These are phyloP conservation scores for Candida arabinofermentans DNA, from an alignment of 805 yeast species.

Conservation along the genomic window DNA sequence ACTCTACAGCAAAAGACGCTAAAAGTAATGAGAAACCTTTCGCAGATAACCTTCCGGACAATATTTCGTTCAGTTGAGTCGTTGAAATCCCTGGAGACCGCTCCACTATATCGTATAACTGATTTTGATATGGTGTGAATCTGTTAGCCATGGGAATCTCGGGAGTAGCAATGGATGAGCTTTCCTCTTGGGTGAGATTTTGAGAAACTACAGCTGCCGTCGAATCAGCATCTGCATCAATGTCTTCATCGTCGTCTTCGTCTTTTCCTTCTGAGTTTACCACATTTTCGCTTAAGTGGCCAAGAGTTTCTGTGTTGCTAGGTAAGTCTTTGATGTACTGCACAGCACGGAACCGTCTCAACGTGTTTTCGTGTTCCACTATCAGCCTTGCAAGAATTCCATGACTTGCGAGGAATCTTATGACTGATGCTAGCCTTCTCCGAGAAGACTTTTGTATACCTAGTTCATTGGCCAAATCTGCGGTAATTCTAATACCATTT, in stretches of 20 bases:
- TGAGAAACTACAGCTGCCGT: background rate
- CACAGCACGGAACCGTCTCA: conserved; percentile 21
- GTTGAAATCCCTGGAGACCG: conserved; percentile 55
- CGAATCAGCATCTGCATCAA: conserved; percentile 20
- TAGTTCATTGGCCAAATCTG: conserved; percentile 58
- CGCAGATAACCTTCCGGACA: conserved; percentile 49
- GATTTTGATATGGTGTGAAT: conserved; percentile 62
- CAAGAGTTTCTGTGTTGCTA: background rate
- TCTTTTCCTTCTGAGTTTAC: conserved; percentile 9
- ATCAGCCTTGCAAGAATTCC: conserved; percentile 17
- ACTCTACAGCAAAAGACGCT: background rate
- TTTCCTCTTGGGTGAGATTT: background rate
- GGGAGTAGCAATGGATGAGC: background rate
- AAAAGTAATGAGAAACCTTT: background rate
- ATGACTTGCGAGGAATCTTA: conserved; percentile 44
- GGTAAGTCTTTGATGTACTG: conserved; percentile 18
- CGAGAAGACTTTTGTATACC: too few relatives aligned
- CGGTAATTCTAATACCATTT: conserved; percentile 53
- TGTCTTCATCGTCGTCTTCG: conserved; percentile 29
- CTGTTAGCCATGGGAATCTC: conserved; percentile 39
- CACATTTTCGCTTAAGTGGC: background rate
- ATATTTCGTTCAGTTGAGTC: conserved; percentile 43
- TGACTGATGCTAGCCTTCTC: conserved; percentile 39
- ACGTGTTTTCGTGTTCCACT: conserved; percentile 24
- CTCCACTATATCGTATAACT: conserved; percentile 45